phyloP scores from a whole-genome alignment of 129 eudicot genomes.

The Kitagawia praeruptora region DNA sequence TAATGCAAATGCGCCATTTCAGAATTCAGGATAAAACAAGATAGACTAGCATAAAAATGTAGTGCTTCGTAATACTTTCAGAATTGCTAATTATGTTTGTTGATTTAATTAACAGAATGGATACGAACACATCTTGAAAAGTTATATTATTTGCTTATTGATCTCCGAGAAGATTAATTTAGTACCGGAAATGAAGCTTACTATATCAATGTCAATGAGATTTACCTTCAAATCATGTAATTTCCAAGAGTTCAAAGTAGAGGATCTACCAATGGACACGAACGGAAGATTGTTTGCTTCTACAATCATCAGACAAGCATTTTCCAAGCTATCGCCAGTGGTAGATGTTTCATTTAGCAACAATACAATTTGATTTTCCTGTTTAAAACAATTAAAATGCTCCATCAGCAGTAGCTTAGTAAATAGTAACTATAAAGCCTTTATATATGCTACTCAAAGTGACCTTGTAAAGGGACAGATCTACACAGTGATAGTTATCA shows the following conservation, averaged over 20 bases:
- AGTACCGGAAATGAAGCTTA: not conserved
- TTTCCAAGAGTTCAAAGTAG: slow-evolving; percentile 46
- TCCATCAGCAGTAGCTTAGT: not conserved
- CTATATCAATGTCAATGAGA: not conserved
- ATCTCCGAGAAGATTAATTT: not conserved
- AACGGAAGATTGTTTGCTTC: slow-evolving; percentile 72
- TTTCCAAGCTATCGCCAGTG: slow-evolving; percentile 56
- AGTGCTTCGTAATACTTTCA: not conserved
- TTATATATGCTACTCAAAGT: not conserved
- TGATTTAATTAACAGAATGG: not conserved
- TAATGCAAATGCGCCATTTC: not conserved
- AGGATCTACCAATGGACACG: slow-evolving; percentile 37
- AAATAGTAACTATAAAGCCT: not conserved
- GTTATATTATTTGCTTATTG: not conserved
- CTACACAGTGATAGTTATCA: slow-evolving; percentile 67
- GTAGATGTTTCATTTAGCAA: slow-evolving; percentile 46
- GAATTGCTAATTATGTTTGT: not conserved
- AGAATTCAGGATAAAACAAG: not conserved
- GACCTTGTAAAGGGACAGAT: slow-evolving; percentile 83
- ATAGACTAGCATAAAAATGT: not conserved
- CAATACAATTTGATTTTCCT: slow-evolving; percentile 85
- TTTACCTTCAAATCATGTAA: slow-evolving; percentile 59
- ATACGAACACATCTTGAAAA: not conserved
- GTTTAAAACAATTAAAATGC: slow-evolving; percentile 19
- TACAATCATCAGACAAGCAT: slow-evolving; percentile 69